Evolutionary conservation across 495 filamentous ascomycete species (phyloP).

Genomic region (Staphylotrichum tortipilum): DNA sequence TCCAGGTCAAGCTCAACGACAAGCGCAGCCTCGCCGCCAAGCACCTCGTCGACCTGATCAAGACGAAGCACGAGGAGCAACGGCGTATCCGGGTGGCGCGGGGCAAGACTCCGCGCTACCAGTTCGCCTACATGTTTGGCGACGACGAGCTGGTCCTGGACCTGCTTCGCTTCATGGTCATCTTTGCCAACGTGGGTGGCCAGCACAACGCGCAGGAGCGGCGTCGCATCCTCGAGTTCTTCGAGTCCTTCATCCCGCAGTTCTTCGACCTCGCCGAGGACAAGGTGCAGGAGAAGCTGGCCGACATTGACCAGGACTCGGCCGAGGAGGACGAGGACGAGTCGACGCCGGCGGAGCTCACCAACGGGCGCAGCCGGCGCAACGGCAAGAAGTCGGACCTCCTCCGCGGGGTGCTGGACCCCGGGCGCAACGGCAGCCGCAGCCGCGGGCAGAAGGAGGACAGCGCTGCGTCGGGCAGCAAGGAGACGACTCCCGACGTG

Average conservation of each 20-base stretch:
- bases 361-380: constrained; percentile 54
- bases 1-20: constrained; percentile 71
- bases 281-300: constrained; percentile 65
- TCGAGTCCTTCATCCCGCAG: constrained; percentile 75
- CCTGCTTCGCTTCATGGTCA: constrained; percentile 67
- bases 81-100: constrained; percentile 55
- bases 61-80: constrained; percentile 79
- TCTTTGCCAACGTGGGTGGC: constrained; percentile 60
- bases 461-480: constrained; percentile 63
- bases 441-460: constrained; percentile 61
- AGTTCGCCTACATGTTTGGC: constrained; percentile 62
- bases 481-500: constrained; percentile 77
- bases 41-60: constrained; percentile 74
- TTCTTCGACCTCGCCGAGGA: constrained; percentile 83
- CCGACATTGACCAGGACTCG: constrained; percentile 56
- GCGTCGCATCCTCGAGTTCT: constrained; percentile 67
- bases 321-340: constrained; percentile 67
- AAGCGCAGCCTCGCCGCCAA: constrained; percentile 86
- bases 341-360: constrained; percentile 39
- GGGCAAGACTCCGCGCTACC: constrained; percentile 52
- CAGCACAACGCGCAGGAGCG: constrained; percentile 63
- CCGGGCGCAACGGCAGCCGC: constrained; percentile 54
- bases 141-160: constrained; percentile 77
- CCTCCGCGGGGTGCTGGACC: constrained; percentile 78
- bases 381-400: constrained; percentile 71